These are phyloP conservation scores for Ilyonectria robusta DNA, from an alignment of 2,329 filamentous ascomycete species.

Conservation along the genomic window DNA sequence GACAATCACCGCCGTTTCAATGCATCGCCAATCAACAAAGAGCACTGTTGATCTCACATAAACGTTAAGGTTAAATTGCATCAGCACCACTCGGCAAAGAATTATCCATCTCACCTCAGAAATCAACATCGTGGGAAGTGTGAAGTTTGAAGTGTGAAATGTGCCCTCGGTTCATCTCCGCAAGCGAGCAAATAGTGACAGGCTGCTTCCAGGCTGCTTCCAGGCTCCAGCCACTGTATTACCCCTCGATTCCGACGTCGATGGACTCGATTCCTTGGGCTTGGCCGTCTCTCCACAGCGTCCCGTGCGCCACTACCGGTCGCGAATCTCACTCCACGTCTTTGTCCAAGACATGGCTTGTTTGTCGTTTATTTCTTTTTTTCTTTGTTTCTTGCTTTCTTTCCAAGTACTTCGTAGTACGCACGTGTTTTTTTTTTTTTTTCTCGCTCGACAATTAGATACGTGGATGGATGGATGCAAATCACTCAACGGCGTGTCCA, in stretches of 20 bases:
- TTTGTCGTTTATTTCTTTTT: not conserved
- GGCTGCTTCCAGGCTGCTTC: not conserved
- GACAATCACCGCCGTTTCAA: not conserved
- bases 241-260: not conserved
- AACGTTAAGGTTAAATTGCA: not conserved
- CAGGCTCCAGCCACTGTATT: not conserved
- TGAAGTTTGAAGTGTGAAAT: too few relatives aligned
- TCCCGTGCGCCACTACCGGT: conserved; percentile 24
- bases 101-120: not conserved
- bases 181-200: conserved; percentile 12
- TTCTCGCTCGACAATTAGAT: not conserved
- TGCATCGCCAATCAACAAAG: not conserved
- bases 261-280: conserved; percentile 1
- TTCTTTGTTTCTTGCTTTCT: not conserved
- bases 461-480: not conserved
- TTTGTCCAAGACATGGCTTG: conserved; percentile 21
- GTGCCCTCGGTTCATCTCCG: conserved; percentile 5
- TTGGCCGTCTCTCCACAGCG: conserved; percentile 12
- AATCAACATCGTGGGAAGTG: not conserved
- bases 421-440: not conserved
- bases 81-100: not conserved
- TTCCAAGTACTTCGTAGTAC: not conserved
- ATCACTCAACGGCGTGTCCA: not conserved
- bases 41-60: not conserved
- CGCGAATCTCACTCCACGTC: conserved; percentile 25